Base-by-base conservation (phyloP, 306 rosid species). In the Canavalia ensiformis region DNA sequence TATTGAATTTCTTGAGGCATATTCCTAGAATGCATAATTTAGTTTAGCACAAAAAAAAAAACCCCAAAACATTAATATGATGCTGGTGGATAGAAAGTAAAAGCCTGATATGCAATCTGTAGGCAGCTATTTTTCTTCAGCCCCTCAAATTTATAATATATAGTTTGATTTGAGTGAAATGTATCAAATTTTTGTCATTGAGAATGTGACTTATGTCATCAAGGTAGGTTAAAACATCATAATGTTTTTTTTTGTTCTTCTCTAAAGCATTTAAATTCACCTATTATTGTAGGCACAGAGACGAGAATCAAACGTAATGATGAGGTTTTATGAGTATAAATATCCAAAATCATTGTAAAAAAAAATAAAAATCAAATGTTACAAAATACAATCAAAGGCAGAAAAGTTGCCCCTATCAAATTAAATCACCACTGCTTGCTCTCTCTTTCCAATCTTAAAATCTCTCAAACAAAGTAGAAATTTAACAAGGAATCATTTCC, bases 321-420 rank as follows among this genome's bases (percentile, higher is more conserved):
- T 69, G 47, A 79, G 50, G 49, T 56, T 68, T 42, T 6, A 33
- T 54, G 6, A 9, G 83, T 28, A 79, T 79, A 33, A 31, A 18
- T 57, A 3, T 47, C 77, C 69, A 50, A 82, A 54, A 30, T 80
- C 81, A 81, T 47, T 54, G 70, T 63, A 50, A 35, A 68, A 81
- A 30, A 29, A 18, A 18, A 18, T 0, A 18, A 18, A 0, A 18
- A 72, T 66, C 67, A 80, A 80, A 72, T 54, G 68, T 78, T 84
- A 75, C 83, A 82, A 79, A 67, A 67, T 81, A 81, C 76, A 83
- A 80, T 73, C 69, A 51, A 64, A 73, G 78, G 76, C 73, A 86
- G 65, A 80, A 80, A 79, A 60, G 5, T 56, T 81, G 79, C 87
- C 84, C 69, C 46, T 11, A 67, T 37, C 4, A 39, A 65, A n/a